These are phyloP conservation scores for Warburgia ugandensis DNA, from an alignment of 164 flowering plant species.

Conservation along the genomic window DNA sequence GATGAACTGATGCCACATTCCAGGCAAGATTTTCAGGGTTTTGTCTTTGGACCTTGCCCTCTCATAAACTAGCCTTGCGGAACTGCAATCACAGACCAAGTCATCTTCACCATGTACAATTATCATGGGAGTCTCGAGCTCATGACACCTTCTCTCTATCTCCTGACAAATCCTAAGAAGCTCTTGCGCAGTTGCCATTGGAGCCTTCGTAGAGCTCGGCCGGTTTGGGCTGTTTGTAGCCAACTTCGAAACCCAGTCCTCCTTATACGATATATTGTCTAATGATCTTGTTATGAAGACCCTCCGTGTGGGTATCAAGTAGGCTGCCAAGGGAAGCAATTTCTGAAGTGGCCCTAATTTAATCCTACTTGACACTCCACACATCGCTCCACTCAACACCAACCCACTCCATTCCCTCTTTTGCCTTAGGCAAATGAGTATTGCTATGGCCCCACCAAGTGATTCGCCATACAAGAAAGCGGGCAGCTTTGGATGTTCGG, in stretches of 20 bases:
- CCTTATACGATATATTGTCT: conserved; percentile 10
- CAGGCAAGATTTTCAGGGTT: conserved; percentile 27
- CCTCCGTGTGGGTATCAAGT: conserved; percentile 25
- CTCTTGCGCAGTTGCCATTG: conserved; percentile 17
- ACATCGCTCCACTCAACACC: conserved; percentile 39
- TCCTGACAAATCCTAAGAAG: conserved; percentile 19
- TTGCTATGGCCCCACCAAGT: conserved; percentile 34
- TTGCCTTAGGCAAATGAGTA: conserved; percentile 24
- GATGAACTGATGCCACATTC: conserved; percentile 40
- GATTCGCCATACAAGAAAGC: conserved; percentile 39
- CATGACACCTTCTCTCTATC: conserved; percentile 21
- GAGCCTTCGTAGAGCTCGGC: conserved; percentile 10
- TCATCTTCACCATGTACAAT: conserved; percentile 40
- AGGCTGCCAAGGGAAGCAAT: conserved; percentile 29
- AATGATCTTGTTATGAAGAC: conserved; percentile 5
- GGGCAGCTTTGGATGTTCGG: conserved; percentile 21
- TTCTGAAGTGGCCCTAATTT: conserved; percentile 28
- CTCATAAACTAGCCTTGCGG: conserved; percentile 22
- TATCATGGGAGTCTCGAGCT: conserved; percentile 30
- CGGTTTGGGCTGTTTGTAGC: conserved; percentile 5
- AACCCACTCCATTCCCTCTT: conserved; percentile 28
- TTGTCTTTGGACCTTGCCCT: conserved; percentile 28
- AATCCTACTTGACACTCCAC: conserved; percentile 28
- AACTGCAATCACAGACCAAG: conserved; percentile 22
- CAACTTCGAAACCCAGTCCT: conserved; percentile 17